A percentile compares a stretch with the other conserved stretches of the same genome.
phyloP scores from a whole-genome alignment of 495 filamentous ascomycete genomes.

The Aspergillus avenaceus region DNA sequence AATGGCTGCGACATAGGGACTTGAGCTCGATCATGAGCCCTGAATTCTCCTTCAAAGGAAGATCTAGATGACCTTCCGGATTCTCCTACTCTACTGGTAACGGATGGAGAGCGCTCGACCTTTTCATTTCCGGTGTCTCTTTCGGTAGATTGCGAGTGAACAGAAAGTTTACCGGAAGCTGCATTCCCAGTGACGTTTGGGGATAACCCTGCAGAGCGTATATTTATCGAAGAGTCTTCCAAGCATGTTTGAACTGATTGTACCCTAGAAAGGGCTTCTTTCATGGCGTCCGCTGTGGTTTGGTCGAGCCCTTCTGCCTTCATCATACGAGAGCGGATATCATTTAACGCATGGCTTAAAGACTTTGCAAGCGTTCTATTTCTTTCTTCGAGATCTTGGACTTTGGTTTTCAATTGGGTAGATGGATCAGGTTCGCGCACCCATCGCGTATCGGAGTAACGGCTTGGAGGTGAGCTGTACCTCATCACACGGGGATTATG shows the following conservation, averaged over 20 bases:
- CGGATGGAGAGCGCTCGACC: background rate
- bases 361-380: constrained; percentile 70
- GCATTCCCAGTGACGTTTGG: constrained; percentile 4
- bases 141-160: background rate
- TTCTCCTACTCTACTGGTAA: background rate
- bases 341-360: constrained; percentile 65
- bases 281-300: constrained; percentile 15
- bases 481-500: constrained; percentile 21
- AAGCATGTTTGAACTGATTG: constrained; percentile 77
- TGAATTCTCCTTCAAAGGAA: constrained; percentile 7
- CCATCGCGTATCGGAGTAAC: constrained; percentile 7
- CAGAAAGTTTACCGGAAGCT: background rate
- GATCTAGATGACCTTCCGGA: constrained; percentile 2
- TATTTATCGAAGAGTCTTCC: constrained; percentile 57
- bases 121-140: constrained; percentile 4
- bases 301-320: constrained; percentile 50
- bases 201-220: constrained; percentile 9
- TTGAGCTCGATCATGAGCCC: constrained; percentile 9
- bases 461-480: constrained; percentile 1
- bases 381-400: constrained; percentile 57
- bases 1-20: constrained; percentile 8
- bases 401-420: constrained; percentile 24
- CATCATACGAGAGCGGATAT: constrained; percentile 50
- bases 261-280: constrained; percentile 62
- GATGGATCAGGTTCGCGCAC: constrained; percentile 1